Evolutionary conservation across 495 filamentous ascomycete species (phyloP).

Genomic region (Xylaria intraflava): DNA sequence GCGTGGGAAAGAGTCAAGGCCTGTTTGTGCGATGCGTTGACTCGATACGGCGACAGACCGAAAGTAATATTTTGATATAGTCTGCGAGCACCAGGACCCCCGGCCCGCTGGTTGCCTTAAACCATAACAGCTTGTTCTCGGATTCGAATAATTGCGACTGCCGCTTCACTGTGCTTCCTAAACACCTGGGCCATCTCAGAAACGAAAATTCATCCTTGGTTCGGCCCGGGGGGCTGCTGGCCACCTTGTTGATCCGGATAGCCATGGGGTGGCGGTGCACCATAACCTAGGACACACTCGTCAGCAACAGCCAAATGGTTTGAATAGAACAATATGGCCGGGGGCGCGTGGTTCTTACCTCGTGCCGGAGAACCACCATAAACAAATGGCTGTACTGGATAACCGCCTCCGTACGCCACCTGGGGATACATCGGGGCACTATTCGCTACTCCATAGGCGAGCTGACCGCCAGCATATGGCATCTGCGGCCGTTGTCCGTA

Average conservation of each 20-base stretch:
- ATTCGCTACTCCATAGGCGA: slow-evolving; percentile 22
- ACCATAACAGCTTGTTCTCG: not conserved
- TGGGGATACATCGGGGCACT: slow-evolving; percentile 18
- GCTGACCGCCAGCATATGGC: slow-evolving; percentile 23
- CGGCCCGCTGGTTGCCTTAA: not conserved
- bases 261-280: slow-evolving; percentile 22
- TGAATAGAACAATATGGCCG: not conserved
- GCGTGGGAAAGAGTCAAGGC: not conserved
- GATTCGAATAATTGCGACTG: not conserved
- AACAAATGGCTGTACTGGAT: slow-evolving; percentile 18
- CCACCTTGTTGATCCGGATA: slow-evolving; percentile 33
- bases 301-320: not conserved
- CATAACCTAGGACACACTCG: slow-evolving; percentile 12
- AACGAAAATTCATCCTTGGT: slow-evolving; percentile 21
- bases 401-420: slow-evolving; percentile 23
- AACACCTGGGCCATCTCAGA: not conserved
- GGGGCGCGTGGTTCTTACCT: slow-evolving; percentile 24
- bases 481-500: slow-evolving; percentile 30
- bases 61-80: not conserved
- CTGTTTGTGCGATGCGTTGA: not conserved
- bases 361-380: slow-evolving; percentile 37
- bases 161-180: not conserved
- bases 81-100: not conserved
- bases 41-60: not conserved
- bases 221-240: slow-evolving; percentile 29